Evolutionary conservation across 257 asterid species (phyloP).

Genomic region (Solanum tarapatanum): DNA sequence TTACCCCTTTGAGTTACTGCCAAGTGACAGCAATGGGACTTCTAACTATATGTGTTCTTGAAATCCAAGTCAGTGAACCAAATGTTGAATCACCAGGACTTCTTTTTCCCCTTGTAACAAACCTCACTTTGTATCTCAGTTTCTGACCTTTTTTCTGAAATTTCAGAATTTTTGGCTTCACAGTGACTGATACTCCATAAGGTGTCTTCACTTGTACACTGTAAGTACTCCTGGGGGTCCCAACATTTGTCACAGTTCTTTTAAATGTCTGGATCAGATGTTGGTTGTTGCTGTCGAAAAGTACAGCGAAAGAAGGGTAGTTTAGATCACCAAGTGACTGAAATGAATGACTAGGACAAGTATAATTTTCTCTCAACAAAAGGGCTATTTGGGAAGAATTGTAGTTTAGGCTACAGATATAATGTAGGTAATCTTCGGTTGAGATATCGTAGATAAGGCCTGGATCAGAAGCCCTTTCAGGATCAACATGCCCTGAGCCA

Average conservation of each 20-base stretch:
- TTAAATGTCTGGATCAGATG: conserved; percentile 18
- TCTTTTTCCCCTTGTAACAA: conserved; percentile 17
- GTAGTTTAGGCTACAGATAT: conserved; percentile 51
- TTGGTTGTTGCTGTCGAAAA: neutral
- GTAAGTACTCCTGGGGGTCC: conserved; percentile 25
- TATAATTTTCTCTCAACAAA: conserved; percentile 21
- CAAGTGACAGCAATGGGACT: conserved; percentile 68
- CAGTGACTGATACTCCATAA: conserved; percentile 25
- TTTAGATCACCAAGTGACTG: conserved; percentile 46
- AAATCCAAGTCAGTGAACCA: conserved; percentile 52
- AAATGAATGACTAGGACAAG: conserved; percentile 26
- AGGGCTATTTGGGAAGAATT: conserved; percentile 38
- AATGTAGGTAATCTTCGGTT: conserved; percentile 33
- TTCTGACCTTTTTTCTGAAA: conserved; percentile 40
- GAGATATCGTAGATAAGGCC: conserved; percentile 55
- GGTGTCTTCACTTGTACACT: conserved; percentile 30
- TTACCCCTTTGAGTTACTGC: conserved; percentile 7
- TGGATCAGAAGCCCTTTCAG: conserved; percentile 51
- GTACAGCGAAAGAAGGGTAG: conserved; percentile 67
- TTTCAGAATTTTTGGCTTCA: conserved; percentile 36
- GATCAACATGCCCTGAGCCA: conserved; percentile 69
- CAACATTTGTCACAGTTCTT: conserved; percentile 64
- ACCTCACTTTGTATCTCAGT: conserved; percentile 34
- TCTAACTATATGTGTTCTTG: conserved; percentile 29
- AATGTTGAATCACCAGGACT: conserved; percentile 15